Percentiles rank a stretch among this genome's conserved stretches.
Evolutionary conservation across 768 basidiomycete species (phyloP).

Genomic region (Phylloporus sp.): DNA sequence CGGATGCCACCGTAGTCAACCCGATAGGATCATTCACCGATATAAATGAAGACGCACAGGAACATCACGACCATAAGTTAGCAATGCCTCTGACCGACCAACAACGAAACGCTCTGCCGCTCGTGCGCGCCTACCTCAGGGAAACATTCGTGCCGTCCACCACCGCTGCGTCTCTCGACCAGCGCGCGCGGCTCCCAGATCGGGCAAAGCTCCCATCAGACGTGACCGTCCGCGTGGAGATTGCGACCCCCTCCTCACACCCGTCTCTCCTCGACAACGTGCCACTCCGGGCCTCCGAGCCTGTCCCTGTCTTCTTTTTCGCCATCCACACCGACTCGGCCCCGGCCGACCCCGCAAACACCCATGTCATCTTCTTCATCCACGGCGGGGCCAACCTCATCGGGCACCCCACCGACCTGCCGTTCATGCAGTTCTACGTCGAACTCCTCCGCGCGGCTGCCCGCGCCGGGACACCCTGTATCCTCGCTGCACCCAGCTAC

Average conservation of each 20-base stretch:
- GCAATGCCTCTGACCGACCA: conserved; percentile 14
- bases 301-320: conserved; percentile 11
- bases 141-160: not conserved
- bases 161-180: conserved; percentile 9
- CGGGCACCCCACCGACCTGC: conserved; percentile 13
- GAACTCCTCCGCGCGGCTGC: conserved; percentile 11
- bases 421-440: conserved; percentile 3
- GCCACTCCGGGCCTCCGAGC: conserved; percentile 9
- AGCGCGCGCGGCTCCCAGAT: conserved; percentile 7
- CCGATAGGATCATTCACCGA: not conserved
- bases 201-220: conserved; percentile 7
- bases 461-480: not conserved
- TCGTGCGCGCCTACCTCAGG: not conserved
- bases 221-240: conserved; percentile 11
- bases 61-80: not conserved
- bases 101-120: conserved; percentile 11
- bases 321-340: not conserved
- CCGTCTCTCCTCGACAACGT: not conserved
- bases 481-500: conserved; percentile 22
- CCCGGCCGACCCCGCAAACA: not conserved
- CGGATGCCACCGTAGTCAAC: no score
- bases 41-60: not conserved
- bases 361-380: conserved; percentile 20
- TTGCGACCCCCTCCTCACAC: conserved; percentile 13
- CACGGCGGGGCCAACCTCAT: conserved; percentile 20